phyloP scores from a whole-genome alignment of 768 basidiomycete species.

The Gloeostereum incarnatum region DNA sequence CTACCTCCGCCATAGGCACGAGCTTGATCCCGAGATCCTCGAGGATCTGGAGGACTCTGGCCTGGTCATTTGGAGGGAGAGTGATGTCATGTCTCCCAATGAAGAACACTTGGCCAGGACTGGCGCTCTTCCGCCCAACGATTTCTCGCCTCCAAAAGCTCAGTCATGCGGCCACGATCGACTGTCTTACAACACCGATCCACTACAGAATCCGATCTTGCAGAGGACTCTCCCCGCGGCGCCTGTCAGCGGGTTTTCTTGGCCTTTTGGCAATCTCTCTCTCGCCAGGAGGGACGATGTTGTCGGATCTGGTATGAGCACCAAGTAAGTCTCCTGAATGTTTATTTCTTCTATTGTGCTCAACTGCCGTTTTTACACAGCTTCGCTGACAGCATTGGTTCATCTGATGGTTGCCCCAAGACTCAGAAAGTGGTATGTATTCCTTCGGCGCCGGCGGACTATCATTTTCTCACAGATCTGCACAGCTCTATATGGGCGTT shows the following conservation, averaged over 20 bases:
- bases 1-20: slow-evolving; percentile 53
- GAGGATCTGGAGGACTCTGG: slow-evolving; percentile 30
- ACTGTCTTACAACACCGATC: slow-evolving; percentile 57
- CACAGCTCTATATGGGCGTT: slow-evolving; percentile 70
- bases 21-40: slow-evolving; percentile 42
- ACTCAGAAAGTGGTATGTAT: slow-evolving; percentile 58
- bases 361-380: slow-evolving; percentile 24
- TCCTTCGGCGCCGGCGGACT: not conserved
- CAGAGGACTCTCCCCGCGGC: slow-evolving; percentile 17
- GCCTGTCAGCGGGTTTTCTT: slow-evolving; percentile 30
- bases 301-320: slow-evolving; percentile 35
- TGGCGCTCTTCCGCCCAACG: slow-evolving; percentile 9
- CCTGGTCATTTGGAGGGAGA: slow-evolving; percentile 71
- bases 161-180: slow-evolving; percentile 64
- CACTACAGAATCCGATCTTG: slow-evolving; percentile 41
- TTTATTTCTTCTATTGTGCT: slow-evolving; percentile 1
- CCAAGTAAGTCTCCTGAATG: slow-evolving; percentile 35
- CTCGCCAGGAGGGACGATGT: slow-evolving; percentile 46
- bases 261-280: slow-evolving; percentile 22
- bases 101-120: slow-evolving; percentile 31
- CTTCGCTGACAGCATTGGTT: slow-evolving; percentile 62
- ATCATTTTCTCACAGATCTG: not conserved
- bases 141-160: slow-evolving; percentile 11
- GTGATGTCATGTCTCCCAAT: slow-evolving; percentile 49
- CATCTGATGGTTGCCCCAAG: slow-evolving; percentile 61